Base-by-base conservation (phyloP, 495 filamentous ascomycete genomes). In the Aspergillus saccharolyticus region DNA sequence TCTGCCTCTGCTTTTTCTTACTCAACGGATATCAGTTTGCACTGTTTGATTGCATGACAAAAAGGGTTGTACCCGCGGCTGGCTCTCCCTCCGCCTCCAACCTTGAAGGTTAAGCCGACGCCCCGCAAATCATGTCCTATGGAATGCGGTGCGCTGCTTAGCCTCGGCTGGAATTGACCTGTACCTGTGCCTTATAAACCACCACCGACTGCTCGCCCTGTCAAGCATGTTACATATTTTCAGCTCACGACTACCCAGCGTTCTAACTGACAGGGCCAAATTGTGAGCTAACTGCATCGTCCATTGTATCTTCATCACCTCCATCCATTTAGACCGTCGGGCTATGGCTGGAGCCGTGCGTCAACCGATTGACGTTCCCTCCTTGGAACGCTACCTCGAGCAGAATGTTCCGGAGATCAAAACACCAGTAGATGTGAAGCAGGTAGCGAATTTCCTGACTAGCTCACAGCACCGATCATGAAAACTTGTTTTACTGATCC, bases 301-400 rank as follows among this genome's bases (percentile, higher is more conserved):
- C 22, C 17, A 28, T 28, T 22, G 21, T 14, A 15, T 14, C 8
- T 5, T 16, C 47, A 24, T 30, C 24, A 49, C 10, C 25, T 28
- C 4, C 3, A 28, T 28, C n/a, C n/a, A 25, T 16, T n/a, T 22
- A 10, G 18, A 30, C 14, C 33, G 33, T 39, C 33, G 33, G 6
- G 66, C 52, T 33, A 98, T 98, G 94, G 93, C 94, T 21, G 93
- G 94, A 56, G 75, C 76, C 30, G 83, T 98, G 54, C 84, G 94
- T 62, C 93, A 97, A 61, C 89, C 89, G 25, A 95, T 98, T 67
- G 86, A 96, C 63, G 71, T 91, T 43, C 70, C 76, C 53, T 82
- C 86, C 4, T 78, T 98, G 55, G 89, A 95, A 75, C 74, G 74
- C 46, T 97, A 91, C 74, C 79, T 98, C 61, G 71, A 78, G 55